Evolutionary conservation across 2,329 filamentous ascomycete genomes (phyloP), one percentile per base, ranked within the genome.

Genomic region (Verticillium nubilum): DNA sequence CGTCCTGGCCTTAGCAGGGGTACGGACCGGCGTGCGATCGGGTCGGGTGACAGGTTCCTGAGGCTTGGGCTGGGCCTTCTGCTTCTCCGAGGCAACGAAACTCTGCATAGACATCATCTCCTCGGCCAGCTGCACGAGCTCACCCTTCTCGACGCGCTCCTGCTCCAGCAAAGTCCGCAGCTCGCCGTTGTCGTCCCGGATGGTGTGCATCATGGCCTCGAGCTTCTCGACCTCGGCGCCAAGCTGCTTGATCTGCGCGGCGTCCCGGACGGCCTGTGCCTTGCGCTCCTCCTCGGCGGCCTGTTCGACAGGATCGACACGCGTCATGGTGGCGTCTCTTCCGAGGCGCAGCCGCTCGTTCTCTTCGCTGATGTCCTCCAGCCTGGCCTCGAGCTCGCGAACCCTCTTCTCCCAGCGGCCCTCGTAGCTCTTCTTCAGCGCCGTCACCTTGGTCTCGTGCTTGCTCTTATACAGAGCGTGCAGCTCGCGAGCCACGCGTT

Each of bases 401-500:
- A 94, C 85, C 69, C 89, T 91, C 80, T 96, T 96, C 74, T 96
- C 92, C 85, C 92, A 95, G 58, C 94, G 87, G 54, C 85, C 84
- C 73, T 97, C 92, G 76, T 98, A 89, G 63, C 84, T 88, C 75
- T 88, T 88, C 77, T 89, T 98, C 64, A 99, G 81, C 4, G 93
- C 94, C 1, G 91, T 85, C 52, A 98, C 94, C 78, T 99, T 99
- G 63, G 88, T 91, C 78, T 98, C 94, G 72, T 99, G 95, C 77
- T 99, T 99, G 70, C 89, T 87, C 78, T 97, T 98, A 83, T 99
- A 99, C 12, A 97, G 82, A 0, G 88, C 83, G 72, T 99, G 95
- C 47, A 99, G 82, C 70, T 99, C 95, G 29, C 92, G 85, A n/a
- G 94, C 93, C 47, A 98, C 92, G 65, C 93, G 92, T 74, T 97